These are phyloP conservation scores for Aureobasidium musti DNA, from an alignment of 2,329 filamentous ascomycete species.

Conservation along the genomic window DNA sequence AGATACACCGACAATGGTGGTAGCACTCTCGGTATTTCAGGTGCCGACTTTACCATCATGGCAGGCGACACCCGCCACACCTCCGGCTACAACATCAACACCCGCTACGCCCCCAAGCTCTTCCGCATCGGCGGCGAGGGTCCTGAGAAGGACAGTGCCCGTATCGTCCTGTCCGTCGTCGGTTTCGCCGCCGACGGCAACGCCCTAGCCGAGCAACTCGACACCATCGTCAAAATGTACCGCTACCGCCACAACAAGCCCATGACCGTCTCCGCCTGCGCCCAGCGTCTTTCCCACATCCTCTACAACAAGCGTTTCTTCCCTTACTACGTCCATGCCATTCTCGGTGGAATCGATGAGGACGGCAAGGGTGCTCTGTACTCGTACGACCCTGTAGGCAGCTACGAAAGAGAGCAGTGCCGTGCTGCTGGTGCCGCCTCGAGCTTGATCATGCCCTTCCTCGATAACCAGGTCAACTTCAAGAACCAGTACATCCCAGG, in stretches of 20 bases:
- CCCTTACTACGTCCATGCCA: constrained; percentile 96
- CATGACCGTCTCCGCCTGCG: constrained; percentile 92
- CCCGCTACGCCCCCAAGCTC: constrained; percentile 89
- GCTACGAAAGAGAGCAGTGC: constrained; percentile 96
- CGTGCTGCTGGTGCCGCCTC: constrained; percentile 81
- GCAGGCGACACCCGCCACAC: constrained; percentile 96
- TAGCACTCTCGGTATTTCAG: constrained; percentile 91
- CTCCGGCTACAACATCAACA: constrained; percentile 98
- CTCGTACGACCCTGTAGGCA: constrained; percentile 96
- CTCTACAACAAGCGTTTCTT: constrained; percentile 98
- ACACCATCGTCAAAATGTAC: constrained; percentile 98
- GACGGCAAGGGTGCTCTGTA: constrained; percentile 92
- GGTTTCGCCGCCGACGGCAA: constrained; percentile 95
- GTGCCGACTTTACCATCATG: constrained; percentile 91
- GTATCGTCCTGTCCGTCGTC: constrained; percentile 87
- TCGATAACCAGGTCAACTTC: constrained; percentile 99
- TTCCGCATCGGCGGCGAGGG: constrained; percentile 95
- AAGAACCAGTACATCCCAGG: constrained; percentile 97
- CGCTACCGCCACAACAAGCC: constrained; percentile 96
- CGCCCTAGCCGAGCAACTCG: constrained; percentile 89
- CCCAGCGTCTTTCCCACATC: constrained; percentile 90
- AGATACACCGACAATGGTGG: constrained; percentile 98
- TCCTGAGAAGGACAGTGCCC: constrained; percentile 78
- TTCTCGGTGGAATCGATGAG: constrained; percentile 91
- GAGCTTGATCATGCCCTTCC: constrained; percentile 96